phyloP scores from a whole-genome alignment of 805 yeast species.

The Kodamaea nitidulidarum region DNA sequence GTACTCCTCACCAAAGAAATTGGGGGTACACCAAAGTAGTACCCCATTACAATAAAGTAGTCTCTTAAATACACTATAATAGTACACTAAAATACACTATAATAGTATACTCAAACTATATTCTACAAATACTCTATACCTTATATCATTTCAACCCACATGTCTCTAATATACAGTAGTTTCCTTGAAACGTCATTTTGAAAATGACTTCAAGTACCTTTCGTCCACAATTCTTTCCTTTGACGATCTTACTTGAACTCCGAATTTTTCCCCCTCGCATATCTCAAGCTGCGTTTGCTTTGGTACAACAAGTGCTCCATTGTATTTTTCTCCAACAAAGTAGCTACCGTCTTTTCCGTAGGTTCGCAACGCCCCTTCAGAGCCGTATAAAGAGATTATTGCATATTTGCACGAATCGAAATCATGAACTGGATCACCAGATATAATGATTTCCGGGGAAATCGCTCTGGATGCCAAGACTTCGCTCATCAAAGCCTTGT shows the following conservation, averaged over 20 bases:
- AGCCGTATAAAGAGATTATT: constrained; percentile 7
- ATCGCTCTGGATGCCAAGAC: constrained; percentile 19
- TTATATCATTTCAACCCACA: too few relatives aligned
- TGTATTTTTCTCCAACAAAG: constrained; percentile 6
- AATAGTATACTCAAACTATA: too few relatives aligned
- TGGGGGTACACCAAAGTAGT: too few relatives aligned
- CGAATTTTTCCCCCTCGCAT: constrained; percentile 14
- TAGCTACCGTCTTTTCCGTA: constrained; percentile 29
- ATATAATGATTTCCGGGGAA: constrained; percentile 8
- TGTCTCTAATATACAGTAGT: too few relatives aligned
- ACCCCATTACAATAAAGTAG: too few relatives aligned
- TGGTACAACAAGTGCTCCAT: background rate
- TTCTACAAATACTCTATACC: too few relatives aligned
- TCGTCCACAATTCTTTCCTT: constrained; percentile 14
- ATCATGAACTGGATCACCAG: constrained; percentile 1
- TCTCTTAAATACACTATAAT: too few relatives aligned
- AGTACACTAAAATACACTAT: too few relatives aligned
- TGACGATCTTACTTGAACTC: background rate
- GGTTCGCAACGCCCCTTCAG: constrained; percentile 21
- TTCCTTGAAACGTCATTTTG: too few relatives aligned
- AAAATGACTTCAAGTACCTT: constrained; percentile 17
- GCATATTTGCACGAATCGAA: constrained; percentile 9
- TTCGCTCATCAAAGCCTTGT: constrained; percentile 40
- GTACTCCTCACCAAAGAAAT: too few relatives aligned
- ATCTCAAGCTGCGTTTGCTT: constrained; percentile 12